Conservation (phyloP, 352 stramenopile genomes). For the Globisporangium nagaii region DNA sequence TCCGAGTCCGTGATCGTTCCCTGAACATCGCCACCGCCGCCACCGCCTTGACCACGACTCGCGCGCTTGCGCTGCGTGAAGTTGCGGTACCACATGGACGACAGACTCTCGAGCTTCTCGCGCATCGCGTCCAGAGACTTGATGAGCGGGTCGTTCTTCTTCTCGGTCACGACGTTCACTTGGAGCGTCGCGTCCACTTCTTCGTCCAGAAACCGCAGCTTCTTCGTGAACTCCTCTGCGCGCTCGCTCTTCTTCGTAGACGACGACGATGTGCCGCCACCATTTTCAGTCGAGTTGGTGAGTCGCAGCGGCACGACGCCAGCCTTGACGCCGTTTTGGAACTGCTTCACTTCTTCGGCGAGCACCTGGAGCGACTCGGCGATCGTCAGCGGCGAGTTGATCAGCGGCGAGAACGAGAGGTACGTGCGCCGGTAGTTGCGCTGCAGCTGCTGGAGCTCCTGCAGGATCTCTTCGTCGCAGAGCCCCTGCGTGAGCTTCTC, state of each 20-base stretch:
- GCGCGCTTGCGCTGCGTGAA: constrained; percentile 27
- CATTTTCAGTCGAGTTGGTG: constrained; percentile 4
- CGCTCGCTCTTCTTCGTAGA: constrained; percentile 20
- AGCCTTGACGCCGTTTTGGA: constrained; percentile 42
- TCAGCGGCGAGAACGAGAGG: constrained; percentile 48
- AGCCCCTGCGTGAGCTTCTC: constrained; percentile 50
- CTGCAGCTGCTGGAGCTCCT: constrained; percentile 60
- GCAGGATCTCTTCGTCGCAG: constrained; percentile 52
- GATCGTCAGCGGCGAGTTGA: constrained; percentile 54
- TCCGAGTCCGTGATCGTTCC: constrained; percentile 6
- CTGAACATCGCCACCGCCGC: constrained; percentile 12
- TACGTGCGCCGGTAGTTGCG: constrained; percentile 56
- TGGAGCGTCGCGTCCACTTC: constrained; percentile 61
- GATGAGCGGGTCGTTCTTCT: constrained; percentile 74
- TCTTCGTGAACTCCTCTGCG: constrained; percentile 45
- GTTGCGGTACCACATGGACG: constrained; percentile 67
- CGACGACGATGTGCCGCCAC: constrained; percentile 6
- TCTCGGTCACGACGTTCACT: constrained; percentile 62
- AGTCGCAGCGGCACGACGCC: constrained; percentile 35
- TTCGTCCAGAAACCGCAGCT: constrained; percentile 60
- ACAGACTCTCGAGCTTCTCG: constrained; percentile 62
- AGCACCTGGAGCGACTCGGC: constrained; percentile 52
- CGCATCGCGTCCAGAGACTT: constrained; percentile 59
- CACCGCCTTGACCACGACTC: constrained; percentile 4
- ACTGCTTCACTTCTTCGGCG: constrained; percentile 47